phyloP scores from a whole-genome alignment of 768 basidiomycete species.

The Tulasnella sp. region DNA sequence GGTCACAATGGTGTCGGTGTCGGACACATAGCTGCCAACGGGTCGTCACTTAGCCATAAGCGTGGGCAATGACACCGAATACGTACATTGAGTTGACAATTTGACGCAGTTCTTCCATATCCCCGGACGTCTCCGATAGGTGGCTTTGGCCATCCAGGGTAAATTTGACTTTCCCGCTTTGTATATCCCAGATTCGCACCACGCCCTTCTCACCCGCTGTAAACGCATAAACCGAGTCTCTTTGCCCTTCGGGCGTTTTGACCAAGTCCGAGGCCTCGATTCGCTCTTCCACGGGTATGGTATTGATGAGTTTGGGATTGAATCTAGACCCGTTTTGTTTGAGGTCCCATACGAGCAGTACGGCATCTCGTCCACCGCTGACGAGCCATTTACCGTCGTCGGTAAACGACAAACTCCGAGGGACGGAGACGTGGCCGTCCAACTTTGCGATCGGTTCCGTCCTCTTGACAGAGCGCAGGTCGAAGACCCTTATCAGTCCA shows the following conservation, averaged over 20 bases:
- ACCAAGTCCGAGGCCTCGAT: slow-evolving; percentile 57
- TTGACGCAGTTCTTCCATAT: slow-evolving; percentile 70
- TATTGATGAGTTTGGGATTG: slow-evolving; percentile 52
- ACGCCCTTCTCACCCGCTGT: slow-evolving; percentile 87
- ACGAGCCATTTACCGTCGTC: slow-evolving; percentile 80
- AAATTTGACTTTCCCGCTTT: slow-evolving; percentile 46
- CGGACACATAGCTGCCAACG: slow-evolving; percentile 51
- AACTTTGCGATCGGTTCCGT: slow-evolving; percentile 66
- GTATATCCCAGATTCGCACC: slow-evolving; percentile 74
- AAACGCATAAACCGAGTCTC: slow-evolving; percentile 49
- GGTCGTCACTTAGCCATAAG: not conserved
- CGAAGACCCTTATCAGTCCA: slow-evolving; percentile 83
- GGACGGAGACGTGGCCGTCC: slow-evolving; percentile 92
- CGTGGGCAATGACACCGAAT: not conserved
- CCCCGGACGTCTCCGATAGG: slow-evolving; percentile 32
- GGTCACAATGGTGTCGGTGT: slow-evolving; percentile 55
- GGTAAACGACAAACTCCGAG: slow-evolving; percentile 77
- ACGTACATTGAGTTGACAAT: slow-evolving; percentile 74
- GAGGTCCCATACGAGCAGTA: slow-evolving; percentile 88
- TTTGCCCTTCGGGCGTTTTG: slow-evolving; percentile 30
- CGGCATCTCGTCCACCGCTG: slow-evolving; percentile 85
- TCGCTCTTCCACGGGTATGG: slow-evolving; percentile 71
- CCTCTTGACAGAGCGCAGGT: slow-evolving; percentile 49
- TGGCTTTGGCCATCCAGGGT: slow-evolving; percentile 33
- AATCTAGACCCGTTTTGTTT: slow-evolving; percentile 18